Percentiles rank a stretch among this genome's conserved stretches.
These are phyloP conservation scores for Arabidopsis hybrid DNA, from an alignment of 441 rosid species.

Conservation along the genomic window DNA sequence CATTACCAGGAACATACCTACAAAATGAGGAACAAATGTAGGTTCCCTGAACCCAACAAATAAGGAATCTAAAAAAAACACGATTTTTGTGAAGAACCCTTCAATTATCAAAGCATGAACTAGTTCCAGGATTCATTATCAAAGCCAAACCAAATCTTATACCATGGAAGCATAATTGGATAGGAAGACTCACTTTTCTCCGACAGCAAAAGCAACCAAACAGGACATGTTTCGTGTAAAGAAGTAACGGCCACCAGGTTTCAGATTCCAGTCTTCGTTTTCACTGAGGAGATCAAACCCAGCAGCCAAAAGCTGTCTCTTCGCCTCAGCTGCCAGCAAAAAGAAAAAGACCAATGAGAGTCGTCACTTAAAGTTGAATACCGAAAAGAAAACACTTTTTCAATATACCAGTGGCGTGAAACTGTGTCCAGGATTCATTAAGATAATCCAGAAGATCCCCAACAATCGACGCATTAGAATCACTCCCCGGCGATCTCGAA, in stretches of 20 bases:
- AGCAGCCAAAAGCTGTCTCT: conserved; percentile 70
- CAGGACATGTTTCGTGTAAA: conserved; percentile 94
- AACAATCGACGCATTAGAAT: conserved; percentile 55
- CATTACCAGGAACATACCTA: conserved; percentile 82
- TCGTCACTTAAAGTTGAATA: background rate
- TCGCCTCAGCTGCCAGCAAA: conserved; percentile 76
- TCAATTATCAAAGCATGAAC: background rate
- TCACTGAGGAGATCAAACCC: conserved; percentile 80
- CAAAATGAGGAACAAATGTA: conserved; percentile 45
- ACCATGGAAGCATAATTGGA: background rate
- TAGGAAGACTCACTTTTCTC: conserved; percentile 70
- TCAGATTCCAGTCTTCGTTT: conserved; percentile 84
- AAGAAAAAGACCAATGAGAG: background rate
- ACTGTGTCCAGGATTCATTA: conserved; percentile 96
- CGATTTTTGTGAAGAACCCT: background rate
- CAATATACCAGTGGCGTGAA: conserved; percentile 79
- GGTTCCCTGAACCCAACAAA: conserved; percentile 23
- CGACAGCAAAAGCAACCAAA: conserved; percentile 91
- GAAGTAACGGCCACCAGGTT: conserved; percentile 94
- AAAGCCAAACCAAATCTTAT: background rate
- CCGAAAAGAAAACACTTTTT: background rate
- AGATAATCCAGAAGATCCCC: conserved; percentile 84
- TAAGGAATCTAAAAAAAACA: background rate
- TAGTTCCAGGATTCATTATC: conserved; percentile 1
- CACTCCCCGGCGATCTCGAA: conserved; percentile 32